A percentile compares a stretch with the other conserved stretches of the same genome.
Evolutionary conservation across 2,329 filamentous ascomycete species (phyloP).

Genomic region (Pseudopyricularia javanii): DNA sequence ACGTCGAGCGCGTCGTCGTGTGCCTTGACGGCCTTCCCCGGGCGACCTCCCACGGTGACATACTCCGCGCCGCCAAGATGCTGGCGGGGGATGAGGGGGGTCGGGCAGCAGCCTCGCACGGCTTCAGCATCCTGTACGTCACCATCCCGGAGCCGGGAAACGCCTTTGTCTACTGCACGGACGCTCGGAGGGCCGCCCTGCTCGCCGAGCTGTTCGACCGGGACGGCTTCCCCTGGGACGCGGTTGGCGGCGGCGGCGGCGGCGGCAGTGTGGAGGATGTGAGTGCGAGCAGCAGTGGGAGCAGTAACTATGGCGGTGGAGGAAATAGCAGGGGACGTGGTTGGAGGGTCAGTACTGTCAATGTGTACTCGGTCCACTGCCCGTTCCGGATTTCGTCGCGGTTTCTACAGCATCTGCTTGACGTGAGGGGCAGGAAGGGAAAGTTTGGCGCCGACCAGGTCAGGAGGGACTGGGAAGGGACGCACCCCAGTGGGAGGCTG

Average conservation of each 20-base stretch:
- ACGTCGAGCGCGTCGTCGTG: slow-evolving; percentile 2
- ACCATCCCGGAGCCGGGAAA: not conserved
- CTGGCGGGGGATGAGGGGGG: not conserved
- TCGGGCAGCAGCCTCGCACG: not conserved
- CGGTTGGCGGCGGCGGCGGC: not conserved
- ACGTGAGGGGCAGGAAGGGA: not conserved
- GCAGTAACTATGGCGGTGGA: not conserved
- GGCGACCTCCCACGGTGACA: not conserved
- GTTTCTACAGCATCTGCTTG: slow-evolving; percentile 1
- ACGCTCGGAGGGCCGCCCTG: slow-evolving; percentile 33
- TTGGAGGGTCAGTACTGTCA: not conserved
- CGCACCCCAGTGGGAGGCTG: not conserved
- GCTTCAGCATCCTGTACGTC: slow-evolving; percentile 2
- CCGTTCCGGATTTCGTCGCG: not conserved
- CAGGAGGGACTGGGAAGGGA: not conserved
- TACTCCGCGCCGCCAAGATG: slow-evolving; percentile 1
- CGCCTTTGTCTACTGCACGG: slow-evolving; percentile 2
- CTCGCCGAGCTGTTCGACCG: slow-evolving; percentile 30
- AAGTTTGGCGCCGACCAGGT: not conserved
- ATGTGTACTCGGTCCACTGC: not conserved
- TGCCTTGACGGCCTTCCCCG: not conserved
- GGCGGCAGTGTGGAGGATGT: not conserved
- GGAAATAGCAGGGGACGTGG: not conserved
- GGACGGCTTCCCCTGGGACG: slow-evolving; percentile 9
- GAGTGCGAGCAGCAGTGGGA: not conserved